These are phyloP conservation scores for Tylopilus cervinicoccineus DNA, from an alignment of 768 basidiomycete genomes.

Conservation along the genomic window DNA sequence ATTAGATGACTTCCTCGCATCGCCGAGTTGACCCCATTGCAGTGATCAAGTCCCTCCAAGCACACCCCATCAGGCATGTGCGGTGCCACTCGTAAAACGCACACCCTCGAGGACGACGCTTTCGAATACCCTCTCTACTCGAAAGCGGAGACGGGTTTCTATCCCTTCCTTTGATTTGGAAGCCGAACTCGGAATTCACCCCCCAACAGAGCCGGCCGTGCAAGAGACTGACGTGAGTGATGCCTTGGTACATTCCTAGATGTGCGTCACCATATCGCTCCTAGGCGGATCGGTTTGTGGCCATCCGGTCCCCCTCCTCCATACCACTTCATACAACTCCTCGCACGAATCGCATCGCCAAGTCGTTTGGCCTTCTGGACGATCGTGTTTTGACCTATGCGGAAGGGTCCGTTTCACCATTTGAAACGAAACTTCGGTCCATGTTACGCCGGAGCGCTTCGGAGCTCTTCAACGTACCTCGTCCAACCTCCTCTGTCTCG, in stretches of 20 bases:
- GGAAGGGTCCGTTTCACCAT: slow-evolving; percentile 33
- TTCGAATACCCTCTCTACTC: slow-evolving; percentile 37
- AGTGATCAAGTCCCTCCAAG: slow-evolving; percentile 25
- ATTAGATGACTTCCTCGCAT: slow-evolving; percentile 3
- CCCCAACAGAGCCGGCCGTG: slow-evolving; percentile 14
- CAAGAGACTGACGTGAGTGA: slow-evolving; percentile 29
- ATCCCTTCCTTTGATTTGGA: slow-evolving; percentile 36
- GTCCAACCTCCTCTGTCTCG: slow-evolving; percentile 38
- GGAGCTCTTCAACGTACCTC: slow-evolving; percentile 41
- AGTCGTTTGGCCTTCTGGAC: slow-evolving; percentile 55
- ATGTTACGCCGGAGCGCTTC: slow-evolving; percentile 52
- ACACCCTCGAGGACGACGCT: slow-evolving; percentile 35
- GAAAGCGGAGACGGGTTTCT: slow-evolving; percentile 42
- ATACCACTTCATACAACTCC: slow-evolving; percentile 61
- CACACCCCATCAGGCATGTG: slow-evolving; percentile 25
- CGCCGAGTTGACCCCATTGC: slow-evolving; percentile 15
- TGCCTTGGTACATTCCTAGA: background rate
- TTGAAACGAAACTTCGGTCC: slow-evolving; percentile 40
- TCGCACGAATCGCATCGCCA: slow-evolving; percentile 63
- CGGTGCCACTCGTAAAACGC: slow-evolving; percentile 33
- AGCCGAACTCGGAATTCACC: slow-evolving; percentile 28
- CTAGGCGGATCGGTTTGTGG: slow-evolving; percentile 61
- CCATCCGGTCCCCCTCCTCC: slow-evolving; percentile 45
- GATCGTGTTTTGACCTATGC: slow-evolving; percentile 53
- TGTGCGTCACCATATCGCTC: background rate